Conservation (phyloP, 345 rosid species). For the Noccaea bulbosa region DNA sequence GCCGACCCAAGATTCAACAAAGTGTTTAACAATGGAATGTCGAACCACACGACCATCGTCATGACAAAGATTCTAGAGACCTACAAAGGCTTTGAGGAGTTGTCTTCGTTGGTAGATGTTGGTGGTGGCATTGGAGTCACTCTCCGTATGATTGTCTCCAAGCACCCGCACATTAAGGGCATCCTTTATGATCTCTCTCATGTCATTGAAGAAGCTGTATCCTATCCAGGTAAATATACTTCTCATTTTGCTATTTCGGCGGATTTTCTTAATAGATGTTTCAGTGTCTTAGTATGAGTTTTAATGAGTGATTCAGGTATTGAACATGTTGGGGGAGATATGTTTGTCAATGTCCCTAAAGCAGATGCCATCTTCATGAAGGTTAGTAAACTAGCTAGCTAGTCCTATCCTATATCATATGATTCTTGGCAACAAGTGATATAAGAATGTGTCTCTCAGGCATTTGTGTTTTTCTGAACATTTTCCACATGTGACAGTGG, state of each 20-base stretch:
- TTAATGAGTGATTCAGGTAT: conserved; percentile 51
- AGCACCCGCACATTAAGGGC: conserved; percentile 66
- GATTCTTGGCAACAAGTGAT: not conserved
- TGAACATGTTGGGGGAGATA: conserved; percentile 82
- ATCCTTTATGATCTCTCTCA: conserved; percentile 79
- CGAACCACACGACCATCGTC: conserved; percentile 61
- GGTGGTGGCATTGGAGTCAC: conserved; percentile 84
- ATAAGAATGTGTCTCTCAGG: not conserved
- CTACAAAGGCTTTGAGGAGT: conserved; percentile 70
- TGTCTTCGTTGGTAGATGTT: conserved; percentile 69
- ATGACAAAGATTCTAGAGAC: conserved; percentile 72
- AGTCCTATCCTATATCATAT: not conserved
- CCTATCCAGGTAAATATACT: conserved; percentile 18
- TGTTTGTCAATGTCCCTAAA: conserved; percentile 72
- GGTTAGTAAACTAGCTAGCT: conserved; percentile 43
- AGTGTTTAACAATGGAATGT: conserved; percentile 73
- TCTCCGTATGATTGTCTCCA: conserved; percentile 63
- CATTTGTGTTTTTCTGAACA: not conserved
- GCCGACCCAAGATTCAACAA: conserved; percentile 69
- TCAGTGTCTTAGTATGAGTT: not conserved
- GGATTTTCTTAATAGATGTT: not conserved
- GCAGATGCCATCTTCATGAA: conserved; percentile 90
- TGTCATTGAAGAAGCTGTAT: conserved; percentile 48
- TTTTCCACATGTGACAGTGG: conserved; percentile 54
- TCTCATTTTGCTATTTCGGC: not conserved